Conservation (phyloP, 2,329 filamentous ascomycete species). For the Ophiosphaerella korrae region DNA sequence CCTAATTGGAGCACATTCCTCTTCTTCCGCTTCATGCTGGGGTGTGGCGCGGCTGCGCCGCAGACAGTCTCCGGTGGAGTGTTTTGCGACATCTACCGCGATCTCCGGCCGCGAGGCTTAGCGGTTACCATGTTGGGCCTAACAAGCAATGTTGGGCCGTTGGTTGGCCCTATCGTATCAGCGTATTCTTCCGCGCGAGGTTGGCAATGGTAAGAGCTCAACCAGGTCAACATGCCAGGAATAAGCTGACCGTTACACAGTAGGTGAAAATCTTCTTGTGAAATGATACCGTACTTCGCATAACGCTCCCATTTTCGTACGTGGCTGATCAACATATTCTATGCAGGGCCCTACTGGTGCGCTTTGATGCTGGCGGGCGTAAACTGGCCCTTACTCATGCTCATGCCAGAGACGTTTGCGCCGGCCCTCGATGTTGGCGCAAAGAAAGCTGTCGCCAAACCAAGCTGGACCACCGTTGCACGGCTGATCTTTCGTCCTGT, state of each 20-base stretch:
- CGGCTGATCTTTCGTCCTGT: neutral
- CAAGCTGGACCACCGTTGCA: neutral
- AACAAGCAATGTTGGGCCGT: neutral
- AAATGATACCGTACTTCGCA: neutral
- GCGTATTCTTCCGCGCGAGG: neutral
- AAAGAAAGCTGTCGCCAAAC: neutral
- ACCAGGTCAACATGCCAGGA: neutral
- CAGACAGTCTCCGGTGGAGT: neutral
- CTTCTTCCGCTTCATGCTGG: neutral
- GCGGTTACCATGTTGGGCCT: neutral
- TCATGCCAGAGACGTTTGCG: constrained; percentile 2
- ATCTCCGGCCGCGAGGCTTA: neutral
- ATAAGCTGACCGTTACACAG: neutral
- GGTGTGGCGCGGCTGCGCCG: neutral
- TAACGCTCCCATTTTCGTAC: too few relatives aligned
- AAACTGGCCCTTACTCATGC: neutral
- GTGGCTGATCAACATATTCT: too few relatives aligned
- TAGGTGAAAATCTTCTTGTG: too few relatives aligned
- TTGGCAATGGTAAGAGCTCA: neutral
- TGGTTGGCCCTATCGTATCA: neutral
- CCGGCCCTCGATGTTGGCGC: neutral
- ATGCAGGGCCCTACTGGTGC: neutral
- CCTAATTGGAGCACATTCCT: neutral
- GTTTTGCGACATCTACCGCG: neutral
- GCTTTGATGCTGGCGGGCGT: neutral